Percentiles rank a stretch among this genome's conserved stretches.
phyloP scores from a whole-genome alignment of 805 yeast genomes.

The Saturnispora kantuleensis region DNA sequence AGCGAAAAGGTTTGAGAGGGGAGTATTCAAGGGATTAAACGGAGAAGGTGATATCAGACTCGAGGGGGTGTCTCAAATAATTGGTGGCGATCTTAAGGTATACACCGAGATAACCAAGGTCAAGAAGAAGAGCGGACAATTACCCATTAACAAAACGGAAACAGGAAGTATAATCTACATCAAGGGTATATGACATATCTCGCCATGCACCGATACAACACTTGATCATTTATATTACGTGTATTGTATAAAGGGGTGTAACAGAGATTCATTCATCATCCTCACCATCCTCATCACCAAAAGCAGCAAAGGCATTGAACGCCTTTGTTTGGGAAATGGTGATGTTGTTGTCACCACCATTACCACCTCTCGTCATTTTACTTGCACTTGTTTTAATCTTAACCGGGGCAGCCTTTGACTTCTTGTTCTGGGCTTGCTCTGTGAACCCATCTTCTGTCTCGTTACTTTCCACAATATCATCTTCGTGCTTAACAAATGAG shows the following conservation, averaged over 20 bases:
- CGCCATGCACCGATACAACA: no score
- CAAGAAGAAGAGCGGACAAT: no score
- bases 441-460: constrained; percentile 33
- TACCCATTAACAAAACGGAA: no score
- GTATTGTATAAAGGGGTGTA: neutral
- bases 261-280: constrained; percentile 5
- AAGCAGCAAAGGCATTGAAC: constrained; percentile 77
- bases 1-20: no score
- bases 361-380: constrained; percentile 63
- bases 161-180: no score
- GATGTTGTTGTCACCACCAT: constrained; percentile 54
- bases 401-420: constrained; percentile 38
- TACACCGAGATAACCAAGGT: no score
- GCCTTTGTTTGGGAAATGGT: constrained; percentile 56
- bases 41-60: no score
- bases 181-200: no score
- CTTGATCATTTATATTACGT: neutral
- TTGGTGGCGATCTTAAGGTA: no score
- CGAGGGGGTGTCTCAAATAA: no score
- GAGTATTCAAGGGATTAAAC: no score
- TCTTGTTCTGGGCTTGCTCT: constrained; percentile 10
- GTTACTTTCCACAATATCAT: constrained; percentile 28
- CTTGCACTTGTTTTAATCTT: constrained; percentile 64
- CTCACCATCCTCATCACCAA: constrained; percentile 39
- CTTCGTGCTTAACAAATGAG: constrained; percentile 36